Evolutionary conservation across 192 early-diverging fungal species (phyloP), one percentile per base, ranked within the genome.

Genomic region (Linnemannia schmuckeri): DNA sequence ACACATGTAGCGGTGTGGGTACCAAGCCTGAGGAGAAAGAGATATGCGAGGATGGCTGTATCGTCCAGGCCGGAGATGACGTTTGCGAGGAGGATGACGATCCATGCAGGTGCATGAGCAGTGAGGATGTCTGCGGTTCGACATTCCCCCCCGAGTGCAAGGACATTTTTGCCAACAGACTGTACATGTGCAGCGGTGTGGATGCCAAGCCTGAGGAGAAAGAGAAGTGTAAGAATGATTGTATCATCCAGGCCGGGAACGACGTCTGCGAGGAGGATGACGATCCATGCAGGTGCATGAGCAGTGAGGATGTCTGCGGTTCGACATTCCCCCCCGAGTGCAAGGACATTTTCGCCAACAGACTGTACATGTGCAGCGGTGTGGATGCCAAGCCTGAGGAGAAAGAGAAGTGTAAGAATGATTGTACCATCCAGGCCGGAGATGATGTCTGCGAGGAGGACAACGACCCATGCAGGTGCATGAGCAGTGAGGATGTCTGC

Each of bases 131-230:
- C 13, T 74, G 73, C 30, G 73, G 49, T 8, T 54, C 73, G 18
- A 74, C 73, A 7, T 74, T 74, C 73, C 73, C 49, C 33, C 9
- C 54, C 18, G 49, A 54, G 49, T 74, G 73, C 49, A 74, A 52
- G 22, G n/a, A n/a, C n/a, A n/a, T n/a, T n/a, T 20, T 74, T 10
- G 1, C 73, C 18, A 54, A 47, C n/a, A 24, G 49, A 74, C 73
- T 74, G 30, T 74, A 74, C 17, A 18, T 13, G 1, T 74, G 73
- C 73, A 27, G 49, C 33, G 49, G 49, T 22, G 37, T 27, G 6
- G 73, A 30, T 54, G 73, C 27, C 3, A 33, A 6, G 3, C 73
- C 73, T 4, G 7, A 6, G 17, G 47, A 54, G 73, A 54, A 30
- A 24, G 47, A 12, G 49, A 52, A 24, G 40, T 74, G 73, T 49